Evolutionary conservation across 768 basidiomycete species (phyloP).

Genomic region (Tylopilus sp.): DNA sequence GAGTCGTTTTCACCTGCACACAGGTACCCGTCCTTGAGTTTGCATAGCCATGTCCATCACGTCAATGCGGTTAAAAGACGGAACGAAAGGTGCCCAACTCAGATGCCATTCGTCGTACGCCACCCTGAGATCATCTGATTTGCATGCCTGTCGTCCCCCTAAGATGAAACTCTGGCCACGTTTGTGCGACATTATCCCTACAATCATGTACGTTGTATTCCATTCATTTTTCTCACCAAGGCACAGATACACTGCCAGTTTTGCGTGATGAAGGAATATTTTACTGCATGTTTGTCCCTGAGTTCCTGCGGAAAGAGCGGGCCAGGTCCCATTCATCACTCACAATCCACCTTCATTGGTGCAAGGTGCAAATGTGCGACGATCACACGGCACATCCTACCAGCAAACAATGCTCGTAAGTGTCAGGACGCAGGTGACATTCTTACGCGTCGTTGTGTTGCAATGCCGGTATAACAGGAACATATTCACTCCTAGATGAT

Average conservation of each 20-base stretch:
- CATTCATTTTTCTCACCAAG: neutral
- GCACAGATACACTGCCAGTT: neutral
- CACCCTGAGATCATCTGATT: too few species aligned
- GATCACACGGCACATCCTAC: too few species aligned
- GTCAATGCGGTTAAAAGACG: too few species aligned
- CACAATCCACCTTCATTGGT: neutral
- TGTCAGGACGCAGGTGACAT: neutral
- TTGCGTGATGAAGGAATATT: too few species aligned
- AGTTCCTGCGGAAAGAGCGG: neutral
- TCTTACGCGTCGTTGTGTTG: too few species aligned
- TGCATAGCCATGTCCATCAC: too few species aligned
- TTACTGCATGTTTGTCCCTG: neutral
- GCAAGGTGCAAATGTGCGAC: neutral
- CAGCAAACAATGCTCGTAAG: neutral
- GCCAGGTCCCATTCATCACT: neutral
- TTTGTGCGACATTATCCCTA: neutral
- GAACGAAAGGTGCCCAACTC: too few species aligned
- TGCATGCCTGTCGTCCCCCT: too few species aligned
- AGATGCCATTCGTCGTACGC: too few species aligned
- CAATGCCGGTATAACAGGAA: neutral
- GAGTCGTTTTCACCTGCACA: too few species aligned
- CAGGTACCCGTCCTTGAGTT: too few species aligned
- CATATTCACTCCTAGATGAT: neutral
- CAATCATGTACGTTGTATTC: neutral
- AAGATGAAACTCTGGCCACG: too few species aligned